Evolutionary conservation across 2,329 filamentous ascomycete species (phyloP).

Genomic region (Tolypocladium endophyticum): DNA sequence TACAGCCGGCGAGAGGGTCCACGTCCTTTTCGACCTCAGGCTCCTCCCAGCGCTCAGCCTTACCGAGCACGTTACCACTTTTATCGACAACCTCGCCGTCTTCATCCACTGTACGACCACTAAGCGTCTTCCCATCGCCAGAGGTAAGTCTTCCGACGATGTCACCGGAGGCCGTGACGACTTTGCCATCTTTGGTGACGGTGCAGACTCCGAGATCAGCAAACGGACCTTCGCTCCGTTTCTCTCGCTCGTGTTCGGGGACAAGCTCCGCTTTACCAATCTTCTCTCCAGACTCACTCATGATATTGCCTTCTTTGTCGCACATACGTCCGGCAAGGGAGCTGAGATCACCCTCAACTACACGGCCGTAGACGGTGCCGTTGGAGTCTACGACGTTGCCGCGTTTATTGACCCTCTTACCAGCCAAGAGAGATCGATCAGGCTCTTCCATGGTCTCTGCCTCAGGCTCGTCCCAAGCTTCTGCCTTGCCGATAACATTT

Average conservation of each 20-base stretch:
- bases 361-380: conserved; percentile 49
- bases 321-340: conserved; percentile 58
- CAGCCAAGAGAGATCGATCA: conserved; percentile 53
- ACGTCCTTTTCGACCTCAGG: conserved; percentile 40
- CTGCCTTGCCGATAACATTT: conserved; percentile 55
- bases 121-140: conserved; percentile 62
- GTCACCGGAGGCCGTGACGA: conserved; percentile 56
- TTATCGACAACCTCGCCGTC: conserved; percentile 76
- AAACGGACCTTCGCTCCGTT: conserved; percentile 56
- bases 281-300: conserved; percentile 62
- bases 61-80: conserved; percentile 51
- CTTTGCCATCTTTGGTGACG: conserved; percentile 58
- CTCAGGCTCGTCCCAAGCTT: conserved; percentile 51
- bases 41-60: conserved; percentile 50
- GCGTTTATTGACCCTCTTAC: conserved; percentile 62
- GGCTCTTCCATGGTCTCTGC: conserved; percentile 40
- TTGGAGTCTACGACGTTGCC: conserved; percentile 48
- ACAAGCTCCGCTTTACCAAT: conserved; percentile 60
- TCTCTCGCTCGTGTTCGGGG: conserved; percentile 53
- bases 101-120: conserved; percentile 66
- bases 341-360: conserved; percentile 56
- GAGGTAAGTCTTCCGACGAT: conserved; percentile 61
- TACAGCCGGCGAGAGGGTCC: conserved; percentile 40
- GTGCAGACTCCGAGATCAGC: conserved; percentile 54
- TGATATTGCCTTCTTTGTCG: conserved; percentile 60